These are phyloP conservation scores for Suillus cothurnatus DNA, from an alignment of 768 basidiomycete genomes.

Conservation along the genomic window DNA sequence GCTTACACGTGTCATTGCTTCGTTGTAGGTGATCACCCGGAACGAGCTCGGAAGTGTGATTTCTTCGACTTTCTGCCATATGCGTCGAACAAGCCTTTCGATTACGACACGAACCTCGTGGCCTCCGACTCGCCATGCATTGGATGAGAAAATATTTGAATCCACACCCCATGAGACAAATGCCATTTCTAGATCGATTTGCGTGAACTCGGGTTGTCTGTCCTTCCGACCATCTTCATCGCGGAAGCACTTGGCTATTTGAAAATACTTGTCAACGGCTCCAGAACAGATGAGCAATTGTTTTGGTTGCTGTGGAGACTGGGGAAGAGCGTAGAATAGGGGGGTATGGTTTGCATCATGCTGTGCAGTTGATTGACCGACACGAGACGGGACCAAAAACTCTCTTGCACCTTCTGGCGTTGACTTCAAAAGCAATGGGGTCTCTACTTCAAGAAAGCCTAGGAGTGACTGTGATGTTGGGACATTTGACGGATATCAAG, in stretches of 20 bases:
- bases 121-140: conserved; percentile 85
- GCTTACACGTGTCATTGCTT: conserved; percentile 87
- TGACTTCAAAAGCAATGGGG: conserved; percentile 86
- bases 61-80: conserved; percentile 76
- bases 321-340: conserved; percentile 86
- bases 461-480: conserved; percentile 16
- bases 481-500: conserved; percentile 8
- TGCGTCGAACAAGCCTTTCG: conserved; percentile 69
- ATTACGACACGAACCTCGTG: conserved; percentile 77
- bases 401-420: conserved; percentile 95
- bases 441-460: conserved; percentile 95
- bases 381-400: conserved; percentile 85
- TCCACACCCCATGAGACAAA: conserved; percentile 80
- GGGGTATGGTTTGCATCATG: conserved; percentile 22
- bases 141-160: conserved; percentile 19
- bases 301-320: conserved; percentile 96
- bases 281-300: conserved; percentile 92
- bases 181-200: conserved; percentile 96
- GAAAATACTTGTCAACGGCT: conserved; percentile 87
- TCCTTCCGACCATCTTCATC: conserved; percentile 96
- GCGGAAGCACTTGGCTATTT: conserved; percentile 92
- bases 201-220: conserved; percentile 96
- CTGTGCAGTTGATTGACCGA: conserved; percentile 34
- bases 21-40: conserved; percentile 82
- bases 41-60: conserved; percentile 64